phyloP scores from a whole-genome alignment of 2,329 filamentous ascomycete genomes.

The Fusarium sp. region DNA sequence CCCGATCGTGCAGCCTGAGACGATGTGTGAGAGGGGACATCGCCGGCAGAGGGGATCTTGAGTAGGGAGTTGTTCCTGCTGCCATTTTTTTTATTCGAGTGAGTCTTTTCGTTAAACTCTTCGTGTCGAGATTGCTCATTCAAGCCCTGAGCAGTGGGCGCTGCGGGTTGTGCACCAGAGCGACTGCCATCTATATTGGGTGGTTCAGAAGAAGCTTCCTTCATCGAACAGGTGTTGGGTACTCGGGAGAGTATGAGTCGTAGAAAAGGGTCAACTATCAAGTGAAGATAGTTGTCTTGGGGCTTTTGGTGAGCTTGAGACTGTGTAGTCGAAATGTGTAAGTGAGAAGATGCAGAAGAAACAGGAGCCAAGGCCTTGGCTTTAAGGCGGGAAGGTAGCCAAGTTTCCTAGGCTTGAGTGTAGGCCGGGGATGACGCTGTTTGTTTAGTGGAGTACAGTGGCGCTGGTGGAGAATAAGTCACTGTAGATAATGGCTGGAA shows the following conservation, averaged over 20 bases:
- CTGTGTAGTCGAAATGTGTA: slow-evolving; percentile 19
- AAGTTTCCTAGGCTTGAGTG: slow-evolving; percentile 7
- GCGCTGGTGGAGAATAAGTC: slow-evolving; percentile 27
- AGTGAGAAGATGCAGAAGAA: slow-evolving; percentile 11
- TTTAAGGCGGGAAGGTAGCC: slow-evolving; percentile 32
- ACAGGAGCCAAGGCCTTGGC: slow-evolving; percentile 40
- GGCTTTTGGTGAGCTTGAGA: slow-evolving; percentile 35
- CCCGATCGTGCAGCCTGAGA: slow-evolving; percentile 66
- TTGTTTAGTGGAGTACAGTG: slow-evolving; percentile 19
- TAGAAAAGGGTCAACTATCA: slow-evolving; percentile 16
- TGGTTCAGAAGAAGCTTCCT: slow-evolving; percentile 67
- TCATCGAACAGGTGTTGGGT: slow-evolving; percentile 66
- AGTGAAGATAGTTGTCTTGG: slow-evolving; percentile 23
- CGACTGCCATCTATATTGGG: slow-evolving; percentile 67
- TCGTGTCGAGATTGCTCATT: slow-evolving; percentile 26
- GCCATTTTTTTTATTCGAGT: slow-evolving; percentile 13
- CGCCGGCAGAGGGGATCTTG: slow-evolving; percentile 43
- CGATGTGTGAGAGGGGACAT: slow-evolving; percentile 56
- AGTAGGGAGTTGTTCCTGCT: slow-evolving; percentile 39
- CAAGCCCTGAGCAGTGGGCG: slow-evolving; percentile 53
- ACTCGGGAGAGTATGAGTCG: slow-evolving; percentile 9
- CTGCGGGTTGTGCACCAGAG: slow-evolving; percentile 66
- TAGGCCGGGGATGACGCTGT: slow-evolving; percentile 30
- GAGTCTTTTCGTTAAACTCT: slow-evolving; percentile 25
- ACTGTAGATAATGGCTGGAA: slow-evolving; percentile 13